Evolutionary conservation across 2,329 filamentous ascomycete species (phyloP).

Genomic region (Colletotrichum melonis): DNA sequence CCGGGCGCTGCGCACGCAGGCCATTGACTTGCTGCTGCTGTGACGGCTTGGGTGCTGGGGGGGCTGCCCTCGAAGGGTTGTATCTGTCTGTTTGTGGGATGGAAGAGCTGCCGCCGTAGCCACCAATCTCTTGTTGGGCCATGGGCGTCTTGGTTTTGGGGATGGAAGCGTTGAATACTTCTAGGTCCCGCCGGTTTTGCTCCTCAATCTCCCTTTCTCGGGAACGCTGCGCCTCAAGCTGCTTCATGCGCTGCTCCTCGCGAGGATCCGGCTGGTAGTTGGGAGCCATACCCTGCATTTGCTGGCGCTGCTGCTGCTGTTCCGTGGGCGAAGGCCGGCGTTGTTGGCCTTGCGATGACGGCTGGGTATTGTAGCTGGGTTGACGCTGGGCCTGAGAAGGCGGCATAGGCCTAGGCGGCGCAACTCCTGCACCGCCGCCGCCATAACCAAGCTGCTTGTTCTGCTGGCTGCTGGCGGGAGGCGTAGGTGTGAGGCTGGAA

Average conservation of each 20-base stretch:
- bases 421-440: constrained; percentile 68
- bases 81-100: constrained; percentile 72
- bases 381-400: constrained; percentile 56
- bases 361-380: constrained; percentile 52
- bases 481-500: constrained; percentile 75
- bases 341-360: constrained; percentile 50
- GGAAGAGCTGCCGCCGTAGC: constrained; percentile 66
- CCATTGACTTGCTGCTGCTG: constrained; percentile 66
- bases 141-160: constrained; percentile 83
- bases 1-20: constrained; percentile 80
- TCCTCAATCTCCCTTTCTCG: constrained; percentile 70
- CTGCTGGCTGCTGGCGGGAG: constrained; percentile 65
- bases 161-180: constrained; percentile 89
- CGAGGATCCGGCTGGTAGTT: constrained; percentile 65
- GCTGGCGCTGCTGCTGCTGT: constrained; percentile 63
- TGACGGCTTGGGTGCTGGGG: constrained; percentile 75
- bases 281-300: constrained; percentile 67
- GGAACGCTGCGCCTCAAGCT: constrained; percentile 69
- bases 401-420: constrained; percentile 75
- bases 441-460: constrained; percentile 74
- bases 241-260: constrained; percentile 71
- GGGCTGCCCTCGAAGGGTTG: constrained; percentile 86
- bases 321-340: constrained; percentile 59
- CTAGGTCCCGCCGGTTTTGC: constrained; percentile 78
- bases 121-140: constrained; percentile 90